Evolutionary conservation across 148 eudicot species (phyloP).

Genomic region (Vaccinium darrowii): DNA sequence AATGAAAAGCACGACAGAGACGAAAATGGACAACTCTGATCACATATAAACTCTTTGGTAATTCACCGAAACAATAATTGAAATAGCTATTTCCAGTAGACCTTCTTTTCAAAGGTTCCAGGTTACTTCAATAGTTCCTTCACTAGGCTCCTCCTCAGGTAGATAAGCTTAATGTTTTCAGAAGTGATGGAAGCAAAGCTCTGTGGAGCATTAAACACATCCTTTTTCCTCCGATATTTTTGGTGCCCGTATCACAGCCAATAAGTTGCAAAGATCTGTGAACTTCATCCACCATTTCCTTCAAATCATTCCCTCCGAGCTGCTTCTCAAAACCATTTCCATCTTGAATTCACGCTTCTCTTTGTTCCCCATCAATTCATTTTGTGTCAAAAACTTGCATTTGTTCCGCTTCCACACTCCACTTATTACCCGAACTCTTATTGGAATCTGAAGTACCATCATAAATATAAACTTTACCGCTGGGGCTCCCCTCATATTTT

Average conservation of each 20-base stretch:
- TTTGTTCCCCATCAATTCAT: background rate
- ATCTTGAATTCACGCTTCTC: background rate
- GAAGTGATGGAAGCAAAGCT: constrained; percentile 55
- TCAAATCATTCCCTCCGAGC: constrained; percentile 1
- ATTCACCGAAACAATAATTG: too few species aligned
- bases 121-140: constrained; percentile 48
- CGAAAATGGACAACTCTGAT: too few species aligned
- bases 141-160: constrained; percentile 65
- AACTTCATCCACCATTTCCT: background rate
- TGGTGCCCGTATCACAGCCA: background rate
- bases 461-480: too few species aligned
- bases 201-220: constrained; percentile 27
- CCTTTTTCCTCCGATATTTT: constrained; percentile 11
- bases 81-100: too few species aligned
- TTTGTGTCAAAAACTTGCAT: background rate
- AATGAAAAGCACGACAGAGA: too few species aligned
- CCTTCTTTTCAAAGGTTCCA: constrained; percentile 47
- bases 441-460: background rate
- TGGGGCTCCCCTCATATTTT: too few species aligned
- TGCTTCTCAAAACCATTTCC: background rate
- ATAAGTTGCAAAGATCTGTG: background rate
- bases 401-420: background rate
- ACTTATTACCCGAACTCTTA: background rate
- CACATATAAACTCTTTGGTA: too few species aligned
- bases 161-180: constrained; percentile 60